These are phyloP conservation scores for Urochloa ruziziensis DNA, from an alignment of 176 grass and related monocot species.

Conservation along the genomic window DNA sequence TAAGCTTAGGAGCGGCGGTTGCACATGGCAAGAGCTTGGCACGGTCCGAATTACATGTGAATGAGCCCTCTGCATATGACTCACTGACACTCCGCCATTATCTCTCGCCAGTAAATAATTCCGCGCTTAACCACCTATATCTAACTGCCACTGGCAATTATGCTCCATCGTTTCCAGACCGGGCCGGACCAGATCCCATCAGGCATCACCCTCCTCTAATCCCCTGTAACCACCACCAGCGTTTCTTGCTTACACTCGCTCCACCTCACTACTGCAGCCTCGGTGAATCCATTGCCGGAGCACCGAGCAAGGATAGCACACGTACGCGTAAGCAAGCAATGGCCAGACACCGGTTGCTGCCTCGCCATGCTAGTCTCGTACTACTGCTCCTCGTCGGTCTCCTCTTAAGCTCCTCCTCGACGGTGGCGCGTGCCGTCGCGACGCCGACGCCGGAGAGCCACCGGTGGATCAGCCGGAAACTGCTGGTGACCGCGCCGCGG, in stretches of 20 bases:
- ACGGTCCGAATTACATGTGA: conserved; percentile 7
- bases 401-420: neutral
- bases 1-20: neutral
- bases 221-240: neutral
- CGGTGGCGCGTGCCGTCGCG: neutral
- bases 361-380: neutral
- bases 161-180: neutral
- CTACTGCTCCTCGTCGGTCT: neutral
- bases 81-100: neutral
- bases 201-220: neutral
- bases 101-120: neutral
- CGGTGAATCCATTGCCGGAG: neutral
- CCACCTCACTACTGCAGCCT: neutral
- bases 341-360: neutral
- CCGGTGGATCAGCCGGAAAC: neutral
- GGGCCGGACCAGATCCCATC: conserved; percentile 19
- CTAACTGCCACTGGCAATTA: conserved; percentile 8
- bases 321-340: neutral
- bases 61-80: neutral
- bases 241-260: neutral
- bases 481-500: neutral
- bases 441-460: neutral
- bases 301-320: neutral
- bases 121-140: neutral
- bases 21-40: conserved; percentile 12